Evolutionary conservation across 306 rosid genomes (phyloP), one percentile per base, ranked within the genome.

Genomic region (Malus fusca): DNA sequence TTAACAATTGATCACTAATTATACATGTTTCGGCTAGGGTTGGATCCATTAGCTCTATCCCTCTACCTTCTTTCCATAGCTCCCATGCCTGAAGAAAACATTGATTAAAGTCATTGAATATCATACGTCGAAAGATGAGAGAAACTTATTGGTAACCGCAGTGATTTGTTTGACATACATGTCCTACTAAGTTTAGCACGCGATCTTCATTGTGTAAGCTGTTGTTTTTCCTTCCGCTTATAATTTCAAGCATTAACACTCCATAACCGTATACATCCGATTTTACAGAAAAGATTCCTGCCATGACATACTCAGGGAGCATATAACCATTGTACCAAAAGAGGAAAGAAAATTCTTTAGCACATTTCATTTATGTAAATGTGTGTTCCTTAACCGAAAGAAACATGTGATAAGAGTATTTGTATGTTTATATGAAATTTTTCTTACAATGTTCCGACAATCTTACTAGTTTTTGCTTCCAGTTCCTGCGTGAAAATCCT

Each of bases 191-290:
- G 23, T 37, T 33, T 30, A 55, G 51, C n/a, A 23, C 8, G 22
- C 66, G 37, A 55, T 72, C 30, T n/a, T 4, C 61, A 28, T 4
- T 18, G 61, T 72, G 15, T 33, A 72, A 35, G 66, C 75, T 72
- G 52, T 72, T 56, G 35, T 72, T 72, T 72, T 18, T 72, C 66
- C 52, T 55, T 4, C 75, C 66, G 35, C 65, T 72, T 56, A 72
- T 72, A 65, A 72, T 55, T 72, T 72, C 75, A 13, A 72, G 75
- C 53, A 56, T 35, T 26, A 72, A 56, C 22, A 72, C 75, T 72
- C 75, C 75, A 72, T 31, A 72, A 33, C 75, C 37, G 3, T 53
- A 72, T 8, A 72, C 53, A 56, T 72, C 66, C 22, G 75, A n/a
- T 14, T 72, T 72, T n/a, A 23, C 40, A 7, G 75, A 72, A 56